Base-by-base conservation (phyloP, 805 yeast genomes). In the Candida corydali region DNA sequence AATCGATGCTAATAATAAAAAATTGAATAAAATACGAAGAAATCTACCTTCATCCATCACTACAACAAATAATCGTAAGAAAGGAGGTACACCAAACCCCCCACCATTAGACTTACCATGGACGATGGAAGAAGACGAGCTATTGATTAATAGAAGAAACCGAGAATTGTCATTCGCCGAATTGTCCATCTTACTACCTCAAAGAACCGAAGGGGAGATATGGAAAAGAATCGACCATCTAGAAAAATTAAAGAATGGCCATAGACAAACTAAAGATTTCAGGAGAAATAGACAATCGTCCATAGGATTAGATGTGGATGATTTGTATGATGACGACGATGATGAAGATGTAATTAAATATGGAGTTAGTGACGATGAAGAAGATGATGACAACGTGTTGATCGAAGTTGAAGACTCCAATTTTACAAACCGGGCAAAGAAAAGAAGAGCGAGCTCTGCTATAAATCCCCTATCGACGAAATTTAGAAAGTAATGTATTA, bases 161-260 rank as follows among this genome's bases (percentile, higher is more conserved):
- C 63, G 78, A 45, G 82, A 81, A 38, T 60, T 87, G 27, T 73
- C 82, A 23, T 70, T 82, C 49, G 82, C 81, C 12, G 96, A 87
- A 58, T 63, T 87, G 26, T 72, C 82, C 11, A 80, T 86, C 23
- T 59, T 87, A 36, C 63, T 87, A 29, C 91, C 93, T 11, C 73
- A 72, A 39, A 74, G 86, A 44, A 70, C 93, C 0, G 88, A 83
- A 52, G 68, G 68, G n/a, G 93, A 86, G 47, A 87, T 87, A 29
- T 69, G 75, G 67, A 58, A 72, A 26, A 68, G 93, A 42, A 74
- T 83, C 16, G 75, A 68, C 33, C 59, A 68, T 34, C 52, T 78
- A 26, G 69, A 61, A 41, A 62, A 57, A 38, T 49, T 63, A 12
- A 44, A 63, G 30, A 63, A 61, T 39, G 69, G 69, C 3, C 56